Evolutionary conservation across 208 protist species (phyloP).

Genomic region (Lotmaria passim): DNA sequence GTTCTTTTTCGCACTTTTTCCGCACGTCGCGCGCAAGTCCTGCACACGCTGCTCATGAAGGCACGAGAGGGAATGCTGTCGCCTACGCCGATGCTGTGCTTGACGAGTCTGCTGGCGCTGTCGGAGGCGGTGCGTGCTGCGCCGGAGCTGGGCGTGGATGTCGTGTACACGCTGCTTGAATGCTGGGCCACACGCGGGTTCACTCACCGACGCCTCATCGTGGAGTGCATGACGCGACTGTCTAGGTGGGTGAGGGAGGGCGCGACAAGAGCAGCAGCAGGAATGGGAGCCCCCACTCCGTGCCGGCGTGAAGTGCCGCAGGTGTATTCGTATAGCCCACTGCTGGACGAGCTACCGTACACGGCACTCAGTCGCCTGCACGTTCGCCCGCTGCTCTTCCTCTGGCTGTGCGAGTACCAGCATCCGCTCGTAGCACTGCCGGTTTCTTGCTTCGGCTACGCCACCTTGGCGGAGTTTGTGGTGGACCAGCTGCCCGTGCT

Average conservation of each 20-base stretch:
- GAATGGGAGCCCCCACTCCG: neutral
- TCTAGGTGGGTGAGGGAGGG: conserved; percentile 21
- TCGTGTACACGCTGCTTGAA: conserved; percentile 77
- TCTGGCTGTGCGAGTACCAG: conserved; percentile 67
- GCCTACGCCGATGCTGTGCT: conserved; percentile 43
- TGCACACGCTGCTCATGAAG: conserved; percentile 61
- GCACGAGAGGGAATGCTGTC: conserved; percentile 66
- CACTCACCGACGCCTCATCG: conserved; percentile 41
- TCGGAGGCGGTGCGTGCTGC: conserved; percentile 59
- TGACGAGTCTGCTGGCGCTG: conserved; percentile 71
- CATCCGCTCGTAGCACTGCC: conserved; percentile 75
- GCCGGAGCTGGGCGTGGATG: conserved; percentile 50
- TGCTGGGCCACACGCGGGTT: conserved; percentile 77
- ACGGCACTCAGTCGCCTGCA: conserved; percentile 50
- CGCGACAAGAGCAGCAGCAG: neutral
- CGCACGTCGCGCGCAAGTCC: conserved; percentile 37
- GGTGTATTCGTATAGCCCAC: neutral
- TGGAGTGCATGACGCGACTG: conserved; percentile 64
- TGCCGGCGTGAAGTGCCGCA: neutral
- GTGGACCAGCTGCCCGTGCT: conserved; percentile 33
- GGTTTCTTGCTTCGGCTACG: conserved; percentile 61
- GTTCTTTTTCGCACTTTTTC: conserved; percentile 60
- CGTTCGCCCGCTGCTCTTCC: conserved; percentile 50
- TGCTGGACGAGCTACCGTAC: conserved; percentile 10
- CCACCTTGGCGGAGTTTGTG: conserved; percentile 34